These are phyloP conservation scores for Tolypocladium inflatum DNA, from an alignment of 2,329 filamentous ascomycete genomes.

Conservation along the genomic window DNA sequence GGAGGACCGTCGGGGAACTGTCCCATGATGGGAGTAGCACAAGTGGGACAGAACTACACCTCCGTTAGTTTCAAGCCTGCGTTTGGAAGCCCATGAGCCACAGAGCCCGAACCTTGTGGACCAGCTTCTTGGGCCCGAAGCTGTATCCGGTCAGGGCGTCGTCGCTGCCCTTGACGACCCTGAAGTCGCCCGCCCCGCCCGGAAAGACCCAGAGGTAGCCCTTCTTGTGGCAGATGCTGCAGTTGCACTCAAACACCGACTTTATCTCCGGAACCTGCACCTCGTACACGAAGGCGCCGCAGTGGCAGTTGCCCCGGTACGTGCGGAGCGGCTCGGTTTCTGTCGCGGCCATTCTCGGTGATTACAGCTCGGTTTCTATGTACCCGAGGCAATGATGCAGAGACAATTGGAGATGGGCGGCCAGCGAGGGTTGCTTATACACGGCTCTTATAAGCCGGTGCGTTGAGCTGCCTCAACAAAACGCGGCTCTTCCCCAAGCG, in stretches of 20 bases:
- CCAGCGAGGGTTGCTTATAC: neutral
- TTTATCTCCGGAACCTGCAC: conserved; percentile 47
- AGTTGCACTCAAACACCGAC: conserved; percentile 49
- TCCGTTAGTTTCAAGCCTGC: neutral
- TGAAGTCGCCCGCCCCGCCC: conserved; percentile 21
- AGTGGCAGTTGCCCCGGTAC: conserved; percentile 51
- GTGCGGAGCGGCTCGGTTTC: conserved; percentile 18
- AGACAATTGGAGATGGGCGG: neutral
- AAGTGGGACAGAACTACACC: conserved; percentile 40
- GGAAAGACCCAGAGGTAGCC: conserved; percentile 30
- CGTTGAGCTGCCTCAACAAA: neutral
- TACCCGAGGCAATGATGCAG: neutral
- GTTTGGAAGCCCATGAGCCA: too few relatives aligned
- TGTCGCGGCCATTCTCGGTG: neutral
- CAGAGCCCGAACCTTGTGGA: conserved; percentile 29
- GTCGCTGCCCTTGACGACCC: conserved; percentile 35
- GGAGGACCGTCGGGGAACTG: neutral
- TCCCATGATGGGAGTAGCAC: conserved; percentile 34
- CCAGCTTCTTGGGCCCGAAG: conserved; percentile 27
- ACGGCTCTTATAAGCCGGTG: neutral
- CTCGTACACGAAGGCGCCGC: conserved; percentile 43
- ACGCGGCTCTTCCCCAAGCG: neutral
- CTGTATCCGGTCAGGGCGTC: conserved; percentile 32
- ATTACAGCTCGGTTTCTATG: neutral
- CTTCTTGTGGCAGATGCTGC: conserved; percentile 52